These are phyloP conservation scores for Psilocybe cyanescens DNA, from an alignment of 768 basidiomycete species.

Conservation along the genomic window DNA sequence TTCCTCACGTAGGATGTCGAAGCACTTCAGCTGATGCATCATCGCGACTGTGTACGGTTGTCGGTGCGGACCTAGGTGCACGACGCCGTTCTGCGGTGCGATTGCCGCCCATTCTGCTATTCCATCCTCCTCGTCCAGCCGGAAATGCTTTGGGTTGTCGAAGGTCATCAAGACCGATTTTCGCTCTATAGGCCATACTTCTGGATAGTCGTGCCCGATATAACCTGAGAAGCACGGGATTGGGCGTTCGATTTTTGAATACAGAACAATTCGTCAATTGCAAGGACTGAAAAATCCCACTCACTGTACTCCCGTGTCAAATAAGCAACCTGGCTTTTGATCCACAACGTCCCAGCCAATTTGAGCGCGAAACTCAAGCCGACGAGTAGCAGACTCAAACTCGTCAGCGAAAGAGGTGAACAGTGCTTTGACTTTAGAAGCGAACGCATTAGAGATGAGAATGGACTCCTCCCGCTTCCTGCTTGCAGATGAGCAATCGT, in stretches of 20 bases:
- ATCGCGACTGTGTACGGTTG: constrained; percentile 37
- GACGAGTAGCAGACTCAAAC: constrained; percentile 21
- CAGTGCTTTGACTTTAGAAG: constrained; percentile 12
- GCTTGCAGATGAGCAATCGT: constrained; percentile 1
- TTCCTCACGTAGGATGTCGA: constrained; percentile 36
- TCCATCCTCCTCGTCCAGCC: constrained; percentile 29
- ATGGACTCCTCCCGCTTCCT: not conserved
- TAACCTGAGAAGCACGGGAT: constrained; percentile 24
- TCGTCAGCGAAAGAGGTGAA: constrained; percentile 13
- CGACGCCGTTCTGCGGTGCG: constrained; percentile 32
- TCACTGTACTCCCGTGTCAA: constrained; percentile 30
- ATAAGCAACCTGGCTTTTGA: constrained; percentile 22
- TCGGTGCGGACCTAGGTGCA: constrained; percentile 34
- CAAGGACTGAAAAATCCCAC: constrained; percentile 8
- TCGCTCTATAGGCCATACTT: constrained; percentile 33
- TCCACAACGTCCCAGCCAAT: constrained; percentile 23
- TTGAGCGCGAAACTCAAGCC: constrained; percentile 25
- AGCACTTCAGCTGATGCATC: constrained; percentile 40
- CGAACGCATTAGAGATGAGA: constrained; percentile 12
- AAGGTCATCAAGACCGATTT: constrained; percentile 34
- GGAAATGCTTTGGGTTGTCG: constrained; percentile 34
- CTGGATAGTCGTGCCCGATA: constrained; percentile 34
- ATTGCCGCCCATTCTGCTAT: constrained; percentile 34
- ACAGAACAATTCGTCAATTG: not conserved
- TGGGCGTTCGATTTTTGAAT: not conserved